Evolutionary conservation across 2,329 filamentous ascomycete genomes (phyloP).

Genomic region (Scopulariopsis brevicaulis): DNA sequence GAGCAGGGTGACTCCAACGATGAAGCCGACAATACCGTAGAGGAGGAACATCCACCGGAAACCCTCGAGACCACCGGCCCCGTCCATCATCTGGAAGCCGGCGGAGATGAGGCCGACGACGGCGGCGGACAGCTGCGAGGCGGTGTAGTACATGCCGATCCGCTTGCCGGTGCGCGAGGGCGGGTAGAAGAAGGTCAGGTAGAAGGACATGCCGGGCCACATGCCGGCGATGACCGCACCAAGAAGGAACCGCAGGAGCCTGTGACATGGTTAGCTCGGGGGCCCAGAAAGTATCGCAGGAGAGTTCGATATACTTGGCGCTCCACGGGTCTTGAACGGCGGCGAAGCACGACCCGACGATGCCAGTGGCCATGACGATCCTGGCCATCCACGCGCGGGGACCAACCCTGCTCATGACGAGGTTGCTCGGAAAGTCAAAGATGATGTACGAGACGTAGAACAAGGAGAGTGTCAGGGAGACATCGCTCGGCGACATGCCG

Average conservation of each 20-base stretch:
- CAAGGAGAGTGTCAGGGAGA: constrained; percentile 72
- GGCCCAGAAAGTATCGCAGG: constrained; percentile 6
- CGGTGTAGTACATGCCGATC: constrained; percentile 84
- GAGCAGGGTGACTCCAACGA: constrained; percentile 61
- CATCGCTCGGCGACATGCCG: constrained; percentile 59
- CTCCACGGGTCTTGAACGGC: constrained; percentile 77
- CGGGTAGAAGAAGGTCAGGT: constrained; percentile 84
- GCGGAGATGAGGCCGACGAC: constrained; percentile 85
- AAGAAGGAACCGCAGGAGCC: constrained; percentile 70
- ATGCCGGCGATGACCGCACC: constrained; percentile 84
- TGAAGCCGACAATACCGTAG: constrained; percentile 65
- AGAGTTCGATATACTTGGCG: constrained; percentile 48
- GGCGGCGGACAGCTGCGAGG: constrained; percentile 77
- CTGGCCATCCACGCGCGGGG: constrained; percentile 87
- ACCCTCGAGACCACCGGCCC: constrained; percentile 60
- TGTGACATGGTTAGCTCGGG: constrained; percentile 11
- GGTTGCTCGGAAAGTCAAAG: constrained; percentile 80
- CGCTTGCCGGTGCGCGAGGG: constrained; percentile 77
- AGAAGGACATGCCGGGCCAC: constrained; percentile 94
- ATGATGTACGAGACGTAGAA: constrained; percentile 91
- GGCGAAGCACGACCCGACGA: constrained; percentile 75
- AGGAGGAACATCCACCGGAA: constrained; percentile 91
- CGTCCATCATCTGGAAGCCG: constrained; percentile 87
- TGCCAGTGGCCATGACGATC: constrained; percentile 76
- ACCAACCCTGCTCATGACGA: constrained; percentile 76